Conservation (phyloP, 2,329 filamentous ascomycete genomes). For the Cladosporium sp. region DNA sequence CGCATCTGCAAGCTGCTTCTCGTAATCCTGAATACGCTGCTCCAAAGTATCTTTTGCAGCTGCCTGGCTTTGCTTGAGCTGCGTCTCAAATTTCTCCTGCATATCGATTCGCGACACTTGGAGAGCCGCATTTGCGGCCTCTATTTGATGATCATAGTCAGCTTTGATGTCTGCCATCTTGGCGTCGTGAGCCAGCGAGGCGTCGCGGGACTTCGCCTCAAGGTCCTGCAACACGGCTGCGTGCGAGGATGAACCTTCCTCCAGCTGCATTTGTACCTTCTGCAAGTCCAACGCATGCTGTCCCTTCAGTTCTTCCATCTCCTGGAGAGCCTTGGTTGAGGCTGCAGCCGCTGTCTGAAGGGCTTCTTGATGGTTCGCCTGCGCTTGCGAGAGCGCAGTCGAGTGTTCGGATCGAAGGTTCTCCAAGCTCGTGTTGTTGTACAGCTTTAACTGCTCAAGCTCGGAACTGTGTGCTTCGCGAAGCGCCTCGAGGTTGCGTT, state of each 20-base stretch:
- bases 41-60: constrained; percentile 13
- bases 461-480: constrained; percentile 1
- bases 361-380: constrained; percentile 12
- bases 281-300: not conserved
- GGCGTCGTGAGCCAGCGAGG: not conserved
- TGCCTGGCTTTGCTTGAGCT: constrained; percentile 10
- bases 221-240: not conserved
- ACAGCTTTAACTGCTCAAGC: not conserved
- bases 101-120: not conserved
- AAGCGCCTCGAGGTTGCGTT: not conserved
- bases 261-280: constrained; percentile 18
- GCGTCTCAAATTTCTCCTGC: constrained; percentile 20
- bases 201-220: constrained; percentile 2
- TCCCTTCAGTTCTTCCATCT: not conserved
- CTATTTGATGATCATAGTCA: constrained; percentile 18
- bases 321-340: not conserved
- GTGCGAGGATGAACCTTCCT: constrained; percentile 3
- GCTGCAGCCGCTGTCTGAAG: not conserved
- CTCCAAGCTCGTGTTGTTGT: not conserved
- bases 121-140: constrained; percentile 11
- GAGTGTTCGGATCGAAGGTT: constrained; percentile 10
- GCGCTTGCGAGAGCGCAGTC: constrained; percentile 9
- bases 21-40: constrained; percentile 15
- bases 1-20: constrained; percentile 18
- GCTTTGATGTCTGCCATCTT: constrained; percentile 14